Base-by-base conservation (phyloP, 768 basidiomycete genomes). In the Amyloporia xantha region DNA sequence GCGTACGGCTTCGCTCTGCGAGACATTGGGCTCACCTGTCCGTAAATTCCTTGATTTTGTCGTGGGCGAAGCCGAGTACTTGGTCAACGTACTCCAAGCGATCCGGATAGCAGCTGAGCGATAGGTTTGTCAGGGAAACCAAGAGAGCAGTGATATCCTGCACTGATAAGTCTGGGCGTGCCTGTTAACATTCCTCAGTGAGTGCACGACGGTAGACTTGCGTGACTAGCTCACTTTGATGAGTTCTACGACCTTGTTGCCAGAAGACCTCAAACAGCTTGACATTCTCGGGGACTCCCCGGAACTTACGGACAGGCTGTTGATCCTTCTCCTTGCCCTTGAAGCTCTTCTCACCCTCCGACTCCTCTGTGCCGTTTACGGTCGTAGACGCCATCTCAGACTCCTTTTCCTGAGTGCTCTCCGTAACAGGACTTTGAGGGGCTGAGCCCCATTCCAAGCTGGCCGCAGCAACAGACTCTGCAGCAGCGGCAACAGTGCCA, bases 251-350 rank as follows among this genome's bases (percentile, higher is more conserved):
- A 98, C 91, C 64, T n/a, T 99, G 96, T 54, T 88, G 84, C 95
- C 96, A 99, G 65, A 98, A 99, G 10, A 98, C 93, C 63, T 99
- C 96, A 54, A 99, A 99, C 44, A 99, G 68, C 61, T 86, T 90
- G 20, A 96, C 96, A 55, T 97, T 78, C 63, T 93, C 89, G 6
- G 96, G 96, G 37, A 98, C 83, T 17, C 96, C 96, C 64, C 96
- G 74, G 72, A 96, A 98, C 67, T 94, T 96, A 59, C 76, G 80
- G 28, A 82, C 76, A 37, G 35, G 46, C 49, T 45, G 47, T 20
- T 53, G 45, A 56, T 81, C 86, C 64, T 75, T 80, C 48, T 75
- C 80, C 58, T 85, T 84, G 33, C 76, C 82, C 61, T 81, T 81
- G 15, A 65, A 68, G 13, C 63, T 63, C 24, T 63, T 62, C 55